Evolutionary conservation across 2,329 filamentous ascomycete genomes (phyloP).

Genomic region (Daldinia eschscholtzii): DNA sequence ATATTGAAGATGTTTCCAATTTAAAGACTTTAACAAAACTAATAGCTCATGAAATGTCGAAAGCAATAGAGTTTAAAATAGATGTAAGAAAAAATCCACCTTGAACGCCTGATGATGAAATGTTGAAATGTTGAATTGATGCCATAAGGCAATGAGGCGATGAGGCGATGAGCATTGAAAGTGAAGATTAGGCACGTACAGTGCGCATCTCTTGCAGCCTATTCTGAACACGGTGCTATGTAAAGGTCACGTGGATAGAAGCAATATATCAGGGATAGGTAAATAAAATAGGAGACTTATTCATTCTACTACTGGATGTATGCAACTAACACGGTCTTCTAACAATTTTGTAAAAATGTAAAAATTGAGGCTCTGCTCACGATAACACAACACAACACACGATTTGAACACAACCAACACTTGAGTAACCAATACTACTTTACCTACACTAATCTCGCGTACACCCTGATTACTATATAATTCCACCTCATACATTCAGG

Average conservation of each 20-base stretch:
- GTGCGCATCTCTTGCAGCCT: slow-evolving; percentile 33
- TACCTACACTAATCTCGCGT: background rate
- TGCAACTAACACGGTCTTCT: background rate
- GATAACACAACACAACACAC: background rate
- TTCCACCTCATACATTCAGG: slow-evolving; percentile 3
- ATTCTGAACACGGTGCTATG: slow-evolving; percentile 16
- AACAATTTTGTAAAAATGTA: no score
- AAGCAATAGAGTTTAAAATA: background rate
- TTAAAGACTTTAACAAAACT: background rate
- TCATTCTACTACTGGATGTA: background rate
- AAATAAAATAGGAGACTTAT: no score
- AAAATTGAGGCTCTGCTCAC: slow-evolving; percentile 6
- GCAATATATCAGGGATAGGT: no score
- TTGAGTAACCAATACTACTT: background rate
- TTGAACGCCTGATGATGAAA: background rate
- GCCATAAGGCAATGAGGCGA: background rate
- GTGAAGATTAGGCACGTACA: background rate
- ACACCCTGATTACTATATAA: no score
- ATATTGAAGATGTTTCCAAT: slow-evolving; percentile 21
- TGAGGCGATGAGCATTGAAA: slow-evolving; percentile 7
- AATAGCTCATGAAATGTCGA: no score
- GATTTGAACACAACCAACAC: background rate
- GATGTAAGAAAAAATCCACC: background rate
- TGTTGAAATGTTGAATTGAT: background rate
- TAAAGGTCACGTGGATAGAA: slow-evolving; percentile 5